Conservation (phyloP, 106 monocot genomes). For the Gastrodia elata region DNA sequence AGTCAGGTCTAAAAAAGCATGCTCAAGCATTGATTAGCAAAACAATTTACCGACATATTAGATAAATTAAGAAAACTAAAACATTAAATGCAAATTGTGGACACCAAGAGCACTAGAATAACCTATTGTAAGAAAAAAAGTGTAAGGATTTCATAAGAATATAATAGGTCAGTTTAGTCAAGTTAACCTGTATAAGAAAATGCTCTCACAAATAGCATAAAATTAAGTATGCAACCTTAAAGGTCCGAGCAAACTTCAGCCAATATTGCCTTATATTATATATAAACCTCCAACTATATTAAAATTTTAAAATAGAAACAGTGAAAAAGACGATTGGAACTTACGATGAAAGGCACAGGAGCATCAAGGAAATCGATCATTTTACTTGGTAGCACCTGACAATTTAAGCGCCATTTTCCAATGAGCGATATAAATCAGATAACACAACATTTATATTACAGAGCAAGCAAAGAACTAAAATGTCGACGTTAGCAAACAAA, state of each 20-base stretch:
- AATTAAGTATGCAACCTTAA: neutral
- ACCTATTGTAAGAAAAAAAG: neutral
- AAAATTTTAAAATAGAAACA: neutral
- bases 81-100: neutral
- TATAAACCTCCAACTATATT: neutral
- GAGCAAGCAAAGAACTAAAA: neutral
- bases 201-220: neutral
- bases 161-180: neutral
- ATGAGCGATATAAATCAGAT: neutral
- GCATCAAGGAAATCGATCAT: conserved; percentile 8
- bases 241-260: neutral
- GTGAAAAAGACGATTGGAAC: neutral
- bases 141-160: neutral
- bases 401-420: neutral
- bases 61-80: neutral
- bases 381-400: conserved; percentile 5
- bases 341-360: conserved; percentile 6
- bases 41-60: neutral
- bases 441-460: neutral
- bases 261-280: neutral
- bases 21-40: neutral
- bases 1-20: neutral
- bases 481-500: neutral
- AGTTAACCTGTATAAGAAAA: neutral
- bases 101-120: neutral